Base-by-base conservation (phyloP, 306 rosid species). In the Prinsepia uniflora region DNA sequence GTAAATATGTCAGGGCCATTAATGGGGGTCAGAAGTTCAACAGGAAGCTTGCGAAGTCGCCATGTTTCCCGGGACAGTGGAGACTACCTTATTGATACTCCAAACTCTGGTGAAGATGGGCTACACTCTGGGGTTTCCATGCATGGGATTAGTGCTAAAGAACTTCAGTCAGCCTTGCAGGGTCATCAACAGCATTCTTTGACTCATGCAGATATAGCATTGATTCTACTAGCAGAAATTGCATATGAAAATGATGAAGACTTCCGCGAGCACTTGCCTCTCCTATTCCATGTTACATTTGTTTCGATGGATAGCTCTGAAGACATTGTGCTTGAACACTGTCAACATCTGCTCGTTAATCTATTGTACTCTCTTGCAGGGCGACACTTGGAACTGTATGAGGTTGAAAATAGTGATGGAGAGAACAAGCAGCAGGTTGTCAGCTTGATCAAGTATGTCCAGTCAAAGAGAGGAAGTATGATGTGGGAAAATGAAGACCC, bases 401-500 rank as follows among this genome's bases (percentile, higher is more conserved):
- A 95, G 84, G 97, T 95, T 75, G 99, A 95, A 80, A 95, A 86
- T 81, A 83, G 84, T 84, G 99, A 95, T 76, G 87, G 99, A 74
- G 99, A 95, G 84, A 95, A 95, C 86, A 95, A 89, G 78, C 99
- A 95, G 82, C 99, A 95, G 84, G 99, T 95, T 76, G 97, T 95
- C 72, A 91, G 96, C 85, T 79, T 95, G 82, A 95, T 95, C 86
- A 95, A 95, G 78, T 95, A 95, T 82, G 97, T 95, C 70, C 99
- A 95, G 64, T 95, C 99, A 70, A 95, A 95, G 81, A 88, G 99
- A 76, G 99, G 96, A 83, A 91, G 97, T 80, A 95, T 95, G 99
- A 95, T 95, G 99, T 95, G 99, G 99, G 99, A 95, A 84, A 95
- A 89, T 74, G 97, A 95, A 82, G 99, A 91, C 76, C 96, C 99